Evolutionary conservation across 2,329 filamentous ascomycete genomes (phyloP), one percentile per base, ranked within the genome.

Genomic region (Xylariaceae sp.): DNA sequence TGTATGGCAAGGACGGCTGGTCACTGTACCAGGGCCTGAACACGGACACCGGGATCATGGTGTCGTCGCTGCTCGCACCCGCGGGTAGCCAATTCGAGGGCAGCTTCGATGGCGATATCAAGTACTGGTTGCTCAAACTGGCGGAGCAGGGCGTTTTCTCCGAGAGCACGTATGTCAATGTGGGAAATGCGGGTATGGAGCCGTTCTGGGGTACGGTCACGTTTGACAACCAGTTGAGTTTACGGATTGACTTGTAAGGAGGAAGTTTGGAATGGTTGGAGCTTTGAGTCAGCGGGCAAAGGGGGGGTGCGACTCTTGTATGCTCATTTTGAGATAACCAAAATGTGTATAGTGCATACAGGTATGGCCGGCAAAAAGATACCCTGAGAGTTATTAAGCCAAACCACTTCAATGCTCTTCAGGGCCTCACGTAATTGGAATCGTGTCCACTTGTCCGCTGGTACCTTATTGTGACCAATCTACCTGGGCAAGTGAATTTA

Each of bases 11-110:
- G 4, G 37, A 36, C 38, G 40, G 28, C 39, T 55, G 50, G 49
- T 45, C 43, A 36, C 42, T 55, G 9, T 55, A 55, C 43, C 45
- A 52, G 34, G 52, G 52, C 39, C 19, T 44, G 43, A 55, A 54
- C 40, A 45, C 47, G 1, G 43, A 12, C 35, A 54, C 32, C 35
- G 51, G 52, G 37, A 47, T 55, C 13, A 53, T 45, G 2, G 52
- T 55, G 3, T 44, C 47, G 4, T 52, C 47, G 38, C 34, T 51
- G 48, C 43, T 55, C 18, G 34, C 35, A 13, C 19, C 16, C 32
- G 42, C 41, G 28, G 47, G 49, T 28, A 28, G 38, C 29, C 36
- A 45, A 24, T 51, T 49, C 40, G 37, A 48, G 13, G 51, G 52
- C 32, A 44, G 30, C 13, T 55, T 54, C 44, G 36, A 39, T 8